Base-by-base conservation (phyloP, 129 eudicot genomes). In the Sambucus nigra region DNA sequence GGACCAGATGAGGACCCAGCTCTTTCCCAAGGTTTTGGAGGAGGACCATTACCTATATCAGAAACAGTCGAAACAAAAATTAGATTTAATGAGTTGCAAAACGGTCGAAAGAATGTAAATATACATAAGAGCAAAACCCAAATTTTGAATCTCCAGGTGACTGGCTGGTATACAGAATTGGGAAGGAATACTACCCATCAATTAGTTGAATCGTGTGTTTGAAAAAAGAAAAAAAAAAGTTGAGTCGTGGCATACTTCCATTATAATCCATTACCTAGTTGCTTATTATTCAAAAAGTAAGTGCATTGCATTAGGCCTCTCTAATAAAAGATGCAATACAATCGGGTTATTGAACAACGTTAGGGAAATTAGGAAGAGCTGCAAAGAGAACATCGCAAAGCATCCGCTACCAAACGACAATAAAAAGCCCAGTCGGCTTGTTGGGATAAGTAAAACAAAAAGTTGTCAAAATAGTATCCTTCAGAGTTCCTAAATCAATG, bases 11-110 rank as follows among this genome's bases (percentile, higher is more conserved):
- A 65, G n/a, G 94, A 71, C 10, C 86, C 94, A 32, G 98, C 69
- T 72, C 93, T 78, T 77, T 91, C 98, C 98, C 98, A 91, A 26
- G 98, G 98, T 66, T 85, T 91, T 16, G 94, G 84, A 28, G 95
- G 98, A 58, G 98, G 74, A 44, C 86, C 59, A 60, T 66, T 57
- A 64, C 79, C 95, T 82, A 65, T 28, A 66, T 28, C 2, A 2
- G 0, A 22, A 35, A 2, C 24, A 32, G 7, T n/a, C 48, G 7
- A 42, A 42, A 42, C 16, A 13, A 14, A 42, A 1, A 42, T 13
- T 16, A 42, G 38, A 31, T 0, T 5, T 6, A 6, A 31, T 11
- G 5, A 31, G 38, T 1, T 5, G 38, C 38, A 55, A 16, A n/a
- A n/a, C n/a, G n/a, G n/a, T n/a, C n/a, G n/a, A n/a, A n/a, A n/a